These are phyloP conservation scores for Anisodus tanguticus DNA, from an alignment of 257 asterid species.

Conservation along the genomic window DNA sequence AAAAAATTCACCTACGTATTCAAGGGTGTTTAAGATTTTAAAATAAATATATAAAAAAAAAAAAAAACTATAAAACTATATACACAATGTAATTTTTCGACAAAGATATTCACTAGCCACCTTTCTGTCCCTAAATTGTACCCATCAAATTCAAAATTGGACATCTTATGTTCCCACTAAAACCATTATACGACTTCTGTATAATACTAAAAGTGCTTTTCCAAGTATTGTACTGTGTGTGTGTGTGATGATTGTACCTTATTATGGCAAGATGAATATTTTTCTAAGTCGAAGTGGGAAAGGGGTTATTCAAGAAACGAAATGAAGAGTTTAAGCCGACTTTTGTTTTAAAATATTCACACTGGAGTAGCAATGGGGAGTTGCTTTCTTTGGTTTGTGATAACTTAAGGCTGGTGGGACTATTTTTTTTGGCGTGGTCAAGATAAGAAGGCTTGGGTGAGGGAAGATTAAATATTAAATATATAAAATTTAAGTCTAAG, in stretches of 20 bases:
- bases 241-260: constrained; percentile 12
- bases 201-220: not conserved
- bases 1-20: not conserved
- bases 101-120: not conserved
- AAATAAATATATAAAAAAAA: not conserved
- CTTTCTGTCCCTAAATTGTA: not conserved
- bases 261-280: not conserved
- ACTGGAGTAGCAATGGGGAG: constrained; percentile 29
- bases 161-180: constrained; percentile 34
- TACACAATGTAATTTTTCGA: not conserved
- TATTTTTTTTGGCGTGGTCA: constrained; percentile 14
- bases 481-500: not conserved
- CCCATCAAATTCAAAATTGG: not conserved
- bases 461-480: not conserved
- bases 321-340: not conserved
- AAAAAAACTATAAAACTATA: no score
- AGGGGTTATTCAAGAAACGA: constrained; percentile 15
- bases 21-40: not conserved
- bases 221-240: not conserved
- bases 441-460: not conserved
- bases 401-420: constrained; percentile 25
- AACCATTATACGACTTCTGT: not conserved
- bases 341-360: not conserved
- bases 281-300: constrained; percentile 14
- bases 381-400: not conserved